These are phyloP conservation scores for Plasmodium fragile DNA, from an alignment of 169 alveolate species.

Conservation along the genomic window DNA sequence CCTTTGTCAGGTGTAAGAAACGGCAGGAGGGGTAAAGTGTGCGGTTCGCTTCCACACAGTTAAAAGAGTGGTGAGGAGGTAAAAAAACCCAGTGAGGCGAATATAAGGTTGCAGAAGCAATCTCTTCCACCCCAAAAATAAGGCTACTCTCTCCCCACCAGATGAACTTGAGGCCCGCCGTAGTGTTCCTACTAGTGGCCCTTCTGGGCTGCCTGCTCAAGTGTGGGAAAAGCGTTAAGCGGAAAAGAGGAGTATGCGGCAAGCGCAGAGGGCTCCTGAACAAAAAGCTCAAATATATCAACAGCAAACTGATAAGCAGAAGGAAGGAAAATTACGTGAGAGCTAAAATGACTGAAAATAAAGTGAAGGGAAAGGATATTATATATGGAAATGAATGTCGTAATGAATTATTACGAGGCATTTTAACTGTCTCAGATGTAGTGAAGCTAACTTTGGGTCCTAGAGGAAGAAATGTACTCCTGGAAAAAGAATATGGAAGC, in stretches of 20 bases:
- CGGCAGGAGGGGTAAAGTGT: neutral
- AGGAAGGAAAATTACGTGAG: constrained; percentile 68
- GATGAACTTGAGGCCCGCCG: neutral
- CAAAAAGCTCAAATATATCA: constrained; percentile 36
- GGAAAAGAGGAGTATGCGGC: neutral
- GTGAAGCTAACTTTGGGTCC: constrained; percentile 93
- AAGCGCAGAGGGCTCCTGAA: constrained; percentile 12
- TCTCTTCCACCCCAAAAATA: neutral
- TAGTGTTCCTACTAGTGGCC: neutral
- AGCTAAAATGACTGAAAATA: constrained; percentile 56
- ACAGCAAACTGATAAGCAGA: constrained; percentile 62
- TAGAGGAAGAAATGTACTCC: constrained; percentile 90
- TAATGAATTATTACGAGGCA: constrained; percentile 87
- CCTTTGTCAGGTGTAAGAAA: neutral
- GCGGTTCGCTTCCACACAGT: neutral
- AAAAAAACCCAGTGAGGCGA: neutral
- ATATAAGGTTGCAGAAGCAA: too few species aligned
- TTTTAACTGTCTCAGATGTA: constrained; percentile 88
- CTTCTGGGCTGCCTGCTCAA: neutral
- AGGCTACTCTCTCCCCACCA: neutral
- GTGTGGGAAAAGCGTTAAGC: constrained; percentile 4
- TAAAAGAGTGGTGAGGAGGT: neutral
- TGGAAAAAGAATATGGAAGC: constrained; percentile 91
- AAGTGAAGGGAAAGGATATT: constrained; percentile 81
- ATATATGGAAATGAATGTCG: constrained; percentile 88